Evolutionary conservation across 1,139 yeast genomes (phyloP), one percentile per base, ranked within the genome.

Genomic region (Nakaseomyces delphensis): DNA sequence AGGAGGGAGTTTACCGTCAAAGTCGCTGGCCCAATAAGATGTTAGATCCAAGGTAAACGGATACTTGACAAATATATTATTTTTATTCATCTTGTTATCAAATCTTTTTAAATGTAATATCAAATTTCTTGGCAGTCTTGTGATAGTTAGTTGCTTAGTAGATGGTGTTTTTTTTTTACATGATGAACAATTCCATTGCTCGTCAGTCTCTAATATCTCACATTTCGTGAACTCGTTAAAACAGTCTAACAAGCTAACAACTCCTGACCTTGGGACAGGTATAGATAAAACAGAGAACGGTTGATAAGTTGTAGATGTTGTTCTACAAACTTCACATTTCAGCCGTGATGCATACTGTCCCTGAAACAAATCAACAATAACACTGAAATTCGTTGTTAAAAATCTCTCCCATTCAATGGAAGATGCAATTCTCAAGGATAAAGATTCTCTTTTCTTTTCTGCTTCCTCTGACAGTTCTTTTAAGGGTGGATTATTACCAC

Each of bases 371-470:
- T 84, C 91, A 3, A 85, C 93, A 23, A 89, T 73, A 1, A 83
- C 73, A 20, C 96, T 86, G 53, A 83, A 81, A 59, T 89, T 87
- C 30, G 86, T 74, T 46, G 79, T 79, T 43, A 84, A 67, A 58
- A 86, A 86, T 46, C 94, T 69, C 56, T 85, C 95, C 97, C 97
- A 89, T 60, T 87, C 96, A 40, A 85, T 78, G 0, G 94, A 77
- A 0, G 95, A 80, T 0, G 96, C 96, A 27, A 83, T 69, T 47
- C 95, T 71, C 6, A 86, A 73, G 1, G 94, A 83, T 56, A 85
- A 64, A 15, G 65, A 62, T 57, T 89, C 96, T 39, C 96, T 68
- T n/a, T 73, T 67, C 36, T 70, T 69, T 55, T 87, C 96, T 51
- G 86, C 93, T 43, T 76, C 78, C 10, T 76, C 77, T 0, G 87